These are phyloP conservation scores for Houttuynia cordata DNA, from an alignment of 164 flowering plant genomes.

Conservation along the genomic window DNA sequence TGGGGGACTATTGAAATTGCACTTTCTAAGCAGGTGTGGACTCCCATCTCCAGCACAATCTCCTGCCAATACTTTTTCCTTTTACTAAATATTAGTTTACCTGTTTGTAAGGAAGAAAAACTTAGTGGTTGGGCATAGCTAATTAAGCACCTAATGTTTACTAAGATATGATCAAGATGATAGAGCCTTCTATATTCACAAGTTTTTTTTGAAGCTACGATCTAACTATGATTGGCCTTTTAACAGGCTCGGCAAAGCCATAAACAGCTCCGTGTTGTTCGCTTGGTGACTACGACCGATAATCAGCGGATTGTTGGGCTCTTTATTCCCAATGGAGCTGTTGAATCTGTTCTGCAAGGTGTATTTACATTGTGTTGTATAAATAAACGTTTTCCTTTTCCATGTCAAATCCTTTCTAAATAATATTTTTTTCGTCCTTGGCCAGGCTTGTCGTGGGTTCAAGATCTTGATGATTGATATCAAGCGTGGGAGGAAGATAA, in stretches of 20 bases:
- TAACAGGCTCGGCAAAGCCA: constrained; percentile 80
- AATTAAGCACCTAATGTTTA: too few species aligned
- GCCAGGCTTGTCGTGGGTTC: constrained; percentile 78
- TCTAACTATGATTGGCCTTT: constrained; percentile 1
- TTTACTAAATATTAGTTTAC: neutral
- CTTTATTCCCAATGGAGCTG: constrained; percentile 78
- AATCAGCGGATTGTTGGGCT: constrained; percentile 79
- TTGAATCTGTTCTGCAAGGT: constrained; percentile 86
- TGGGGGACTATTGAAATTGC: constrained; percentile 96
- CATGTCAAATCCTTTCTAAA: neutral
- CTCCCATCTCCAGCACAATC: neutral
- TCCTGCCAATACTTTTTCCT: too few species aligned
- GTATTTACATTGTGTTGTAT: neutral
- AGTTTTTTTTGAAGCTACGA: neutral
- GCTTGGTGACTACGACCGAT: constrained; percentile 72
- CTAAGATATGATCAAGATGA: too few species aligned
- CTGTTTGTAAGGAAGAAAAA: neutral
- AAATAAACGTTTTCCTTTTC: too few species aligned
- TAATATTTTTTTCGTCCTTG: constrained; percentile 4
- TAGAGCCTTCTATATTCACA: too few species aligned
- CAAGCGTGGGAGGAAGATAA: neutral
- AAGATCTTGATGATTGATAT: constrained; percentile 52
- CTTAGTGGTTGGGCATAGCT: neutral
- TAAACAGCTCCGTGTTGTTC: constrained; percentile 70
- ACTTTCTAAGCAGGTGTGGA: constrained; percentile 81